Evolutionary conservation across 176 grass and related monocot species (phyloP).

Genomic region (Hordeum marinum): DNA sequence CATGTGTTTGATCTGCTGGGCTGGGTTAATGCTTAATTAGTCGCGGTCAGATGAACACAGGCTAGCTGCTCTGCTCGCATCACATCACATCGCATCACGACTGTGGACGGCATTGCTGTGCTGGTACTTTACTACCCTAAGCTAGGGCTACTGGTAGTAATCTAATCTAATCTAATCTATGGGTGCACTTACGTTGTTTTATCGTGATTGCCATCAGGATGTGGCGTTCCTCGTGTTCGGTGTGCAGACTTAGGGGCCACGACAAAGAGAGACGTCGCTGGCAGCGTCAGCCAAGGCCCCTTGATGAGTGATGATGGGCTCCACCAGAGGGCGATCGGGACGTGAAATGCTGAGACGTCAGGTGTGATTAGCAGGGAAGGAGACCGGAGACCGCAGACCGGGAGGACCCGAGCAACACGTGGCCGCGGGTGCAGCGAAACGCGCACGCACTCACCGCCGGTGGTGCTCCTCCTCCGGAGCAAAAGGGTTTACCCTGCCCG

Average conservation of each 20-base stretch:
- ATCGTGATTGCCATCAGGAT: not conserved
- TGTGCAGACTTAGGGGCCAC: not conserved
- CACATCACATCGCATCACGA: not conserved
- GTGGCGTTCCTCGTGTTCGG: not conserved
- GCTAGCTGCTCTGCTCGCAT: not conserved
- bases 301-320: not conserved
- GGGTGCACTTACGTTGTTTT: not conserved
- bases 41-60: not conserved
- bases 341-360: not conserved
- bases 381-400: not conserved
- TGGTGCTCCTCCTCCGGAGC: not conserved
- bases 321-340: not conserved
- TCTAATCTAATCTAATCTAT: no score
- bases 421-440: not conserved
- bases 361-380: not conserved
- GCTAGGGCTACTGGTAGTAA: not conserved
- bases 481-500: not conserved
- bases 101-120: not conserved
- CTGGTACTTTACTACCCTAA: not conserved
- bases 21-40: not conserved
- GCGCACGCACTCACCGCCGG: not conserved
- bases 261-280: not conserved
- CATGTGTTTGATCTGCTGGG: not conserved
- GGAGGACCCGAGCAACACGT: slow-evolving; percentile 19
- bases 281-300: not conserved